phyloP scores from a whole-genome alignment of 2,329 filamentous ascomycete genomes.

The Neonectria punicea region DNA sequence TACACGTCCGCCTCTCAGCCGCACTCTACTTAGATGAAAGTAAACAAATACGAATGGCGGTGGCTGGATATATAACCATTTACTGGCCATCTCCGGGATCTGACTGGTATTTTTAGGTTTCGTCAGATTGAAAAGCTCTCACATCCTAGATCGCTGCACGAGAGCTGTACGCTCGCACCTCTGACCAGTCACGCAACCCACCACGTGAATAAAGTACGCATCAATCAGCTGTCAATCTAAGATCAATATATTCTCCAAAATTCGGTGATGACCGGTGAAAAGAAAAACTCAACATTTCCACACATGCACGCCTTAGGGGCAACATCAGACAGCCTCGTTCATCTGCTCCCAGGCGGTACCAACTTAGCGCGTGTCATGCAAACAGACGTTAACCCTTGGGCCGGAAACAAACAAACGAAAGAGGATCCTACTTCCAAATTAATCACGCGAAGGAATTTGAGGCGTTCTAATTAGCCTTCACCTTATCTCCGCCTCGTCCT shows the following conservation, averaged over 20 bases:
- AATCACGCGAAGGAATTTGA: not conserved
- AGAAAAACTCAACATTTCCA: not conserved
- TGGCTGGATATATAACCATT: not conserved
- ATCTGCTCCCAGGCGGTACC: not conserved
- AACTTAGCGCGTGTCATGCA: not conserved
- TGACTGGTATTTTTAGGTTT: slow-evolving; percentile 10
- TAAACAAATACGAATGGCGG: slow-evolving; percentile 8
- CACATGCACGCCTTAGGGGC: not conserved
- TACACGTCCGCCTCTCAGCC: not conserved
- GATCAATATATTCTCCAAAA: not conserved
- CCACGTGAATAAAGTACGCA: not conserved
- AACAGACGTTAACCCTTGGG: not conserved
- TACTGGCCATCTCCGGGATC: not conserved
- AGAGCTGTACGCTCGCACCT: not conserved
- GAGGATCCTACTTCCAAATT: not conserved
- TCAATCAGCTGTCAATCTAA: not conserved
- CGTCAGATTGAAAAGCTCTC: not conserved
- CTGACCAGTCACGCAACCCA: not conserved
- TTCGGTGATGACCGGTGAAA: not conserved
- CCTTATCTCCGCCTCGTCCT: not conserved
- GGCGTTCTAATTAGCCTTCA: not conserved
- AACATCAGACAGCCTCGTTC: not conserved
- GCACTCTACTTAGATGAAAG: slow-evolving; percentile 12
- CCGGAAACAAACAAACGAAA: not conserved
- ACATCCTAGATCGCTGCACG: not conserved